These are phyloP conservation scores for Cryphonectria nitschkei DNA, from an alignment of 2,329 filamentous ascomycete genomes.

Conservation along the genomic window DNA sequence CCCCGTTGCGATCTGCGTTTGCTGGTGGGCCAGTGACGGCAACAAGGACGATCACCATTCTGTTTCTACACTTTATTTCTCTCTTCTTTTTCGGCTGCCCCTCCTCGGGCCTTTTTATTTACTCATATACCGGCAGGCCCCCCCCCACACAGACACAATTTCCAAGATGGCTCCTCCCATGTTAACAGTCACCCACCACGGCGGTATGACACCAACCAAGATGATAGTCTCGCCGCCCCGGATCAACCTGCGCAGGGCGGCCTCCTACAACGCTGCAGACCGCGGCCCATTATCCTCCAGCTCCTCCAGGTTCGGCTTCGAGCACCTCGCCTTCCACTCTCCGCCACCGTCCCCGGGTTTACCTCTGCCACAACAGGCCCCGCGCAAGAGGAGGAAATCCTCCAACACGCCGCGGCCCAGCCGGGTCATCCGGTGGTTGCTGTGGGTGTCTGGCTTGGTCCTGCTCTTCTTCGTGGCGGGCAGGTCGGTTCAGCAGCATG, in stretches of 20 bases:
- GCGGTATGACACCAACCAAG: constrained; percentile 41
- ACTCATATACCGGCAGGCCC: constrained; percentile 2
- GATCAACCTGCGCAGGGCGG: constrained; percentile 61
- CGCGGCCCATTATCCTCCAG: constrained; percentile 60
- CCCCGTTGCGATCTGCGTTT: constrained; percentile 14
- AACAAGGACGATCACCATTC: constrained; percentile 23
- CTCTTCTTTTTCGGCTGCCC: not conserved
- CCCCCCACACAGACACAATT: not conserved
- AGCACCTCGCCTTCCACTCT: constrained; percentile 67
- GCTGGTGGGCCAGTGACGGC: constrained; percentile 23
- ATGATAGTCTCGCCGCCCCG: constrained; percentile 58
- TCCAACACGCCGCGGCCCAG: constrained; percentile 59
- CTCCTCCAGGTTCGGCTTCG: constrained; percentile 67
- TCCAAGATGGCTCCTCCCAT: constrained; percentile 27
- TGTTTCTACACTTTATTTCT: constrained; percentile 1
- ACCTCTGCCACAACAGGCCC: constrained; percentile 62
- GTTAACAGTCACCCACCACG: constrained; percentile 26
- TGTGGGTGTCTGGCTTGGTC: constrained; percentile 56
- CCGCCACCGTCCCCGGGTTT: constrained; percentile 73
- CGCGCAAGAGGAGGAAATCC: constrained; percentile 63
- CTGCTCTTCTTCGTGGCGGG: constrained; percentile 55
- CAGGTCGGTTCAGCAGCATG: constrained; percentile 37
- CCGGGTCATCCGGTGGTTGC: constrained; percentile 58
- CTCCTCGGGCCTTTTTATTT: not conserved
- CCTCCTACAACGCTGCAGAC: constrained; percentile 60